Base-by-base conservation (phyloP, 768 basidiomycete genomes). In the Cubamyces lactineus region DNA sequence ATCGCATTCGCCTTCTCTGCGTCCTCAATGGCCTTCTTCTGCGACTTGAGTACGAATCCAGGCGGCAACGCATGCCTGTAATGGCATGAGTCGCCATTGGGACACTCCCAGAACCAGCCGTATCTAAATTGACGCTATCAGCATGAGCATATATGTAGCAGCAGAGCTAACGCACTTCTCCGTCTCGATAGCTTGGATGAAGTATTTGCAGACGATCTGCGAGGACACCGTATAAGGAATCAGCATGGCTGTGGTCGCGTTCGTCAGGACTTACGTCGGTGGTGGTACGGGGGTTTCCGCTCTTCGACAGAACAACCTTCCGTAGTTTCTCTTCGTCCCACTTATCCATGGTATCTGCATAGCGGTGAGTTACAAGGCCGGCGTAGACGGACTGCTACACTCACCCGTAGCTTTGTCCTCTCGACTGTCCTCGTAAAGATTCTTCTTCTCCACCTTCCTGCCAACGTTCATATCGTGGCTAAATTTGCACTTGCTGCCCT, bases 61-160 rank as follows among this genome's bases (percentile, higher is more conserved):
- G 96, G 93, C 9, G 96, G 96, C 13, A 98, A 80, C 0, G 96
- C 96, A 72, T 98, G 96, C 59, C 94, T 84, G 77, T 97, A 97
- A 76, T 93, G 91, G 78, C 96, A 98, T 50, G 81, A 81, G 28
- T 92, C 88, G 62, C 93, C 91, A 65, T 90, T 93, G 8, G 93
- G 93, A 75, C 92, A 93, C 74, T 92, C 89, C 94, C 94, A 96
- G 80, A 96, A 96, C 94, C 94, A 96, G 26, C 94, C 93, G 69
- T 91, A 94, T 70, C 86, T 86, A 45, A 1, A 48, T 11, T 11
- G 24, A 26, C 9, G 3, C 5, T 16, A 9, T 49, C 16, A 49
- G 48, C 48, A 49, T 26, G 13, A 12, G 23, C 15, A 1, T 15
- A 23, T 15, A 13, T 16, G 12, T 16, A 30, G 13, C 16, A 5